phyloP scores from a whole-genome alignment of 129 eudicot species.

The Helichrysum umbraculigerum region DNA sequence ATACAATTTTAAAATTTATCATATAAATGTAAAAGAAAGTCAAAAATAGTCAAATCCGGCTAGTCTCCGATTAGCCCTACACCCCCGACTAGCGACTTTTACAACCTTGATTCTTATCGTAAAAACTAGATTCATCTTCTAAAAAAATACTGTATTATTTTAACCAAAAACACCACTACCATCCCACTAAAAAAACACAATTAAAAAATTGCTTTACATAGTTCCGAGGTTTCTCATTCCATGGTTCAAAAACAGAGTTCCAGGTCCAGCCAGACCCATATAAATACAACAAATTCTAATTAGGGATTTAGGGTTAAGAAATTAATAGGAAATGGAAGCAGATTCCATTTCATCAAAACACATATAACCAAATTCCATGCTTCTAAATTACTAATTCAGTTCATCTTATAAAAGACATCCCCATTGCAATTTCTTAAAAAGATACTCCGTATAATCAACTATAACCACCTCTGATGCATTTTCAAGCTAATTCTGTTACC shows the following conservation, averaged over 20 bases:
- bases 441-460: neutral
- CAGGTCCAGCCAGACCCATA: neutral
- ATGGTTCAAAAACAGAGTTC: conserved; percentile 3
- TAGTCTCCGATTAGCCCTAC: too few species aligned
- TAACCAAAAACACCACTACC: neutral
- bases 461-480: neutral
- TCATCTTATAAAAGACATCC: neutral
- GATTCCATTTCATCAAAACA: neutral
- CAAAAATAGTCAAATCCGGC: too few species aligned
- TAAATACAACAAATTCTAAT: neutral
- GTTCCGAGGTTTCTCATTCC: neutral
- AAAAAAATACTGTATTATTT: neutral
- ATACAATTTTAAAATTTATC: too few species aligned
- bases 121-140: neutral
- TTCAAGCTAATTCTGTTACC: neutral
- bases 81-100: too few species aligned
- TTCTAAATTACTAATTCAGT: neutral
- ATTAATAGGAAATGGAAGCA: too few species aligned
- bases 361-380: conserved; percentile 8
- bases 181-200: conserved; percentile 6
- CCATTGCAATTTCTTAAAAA: neutral
- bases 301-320: too few species aligned
- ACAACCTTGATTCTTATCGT: too few species aligned
- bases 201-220: neutral
- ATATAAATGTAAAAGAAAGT: too few species aligned